Evolutionary conservation across 129 eudicot species (phyloP).

Genomic region (Lactuca saligna): DNA sequence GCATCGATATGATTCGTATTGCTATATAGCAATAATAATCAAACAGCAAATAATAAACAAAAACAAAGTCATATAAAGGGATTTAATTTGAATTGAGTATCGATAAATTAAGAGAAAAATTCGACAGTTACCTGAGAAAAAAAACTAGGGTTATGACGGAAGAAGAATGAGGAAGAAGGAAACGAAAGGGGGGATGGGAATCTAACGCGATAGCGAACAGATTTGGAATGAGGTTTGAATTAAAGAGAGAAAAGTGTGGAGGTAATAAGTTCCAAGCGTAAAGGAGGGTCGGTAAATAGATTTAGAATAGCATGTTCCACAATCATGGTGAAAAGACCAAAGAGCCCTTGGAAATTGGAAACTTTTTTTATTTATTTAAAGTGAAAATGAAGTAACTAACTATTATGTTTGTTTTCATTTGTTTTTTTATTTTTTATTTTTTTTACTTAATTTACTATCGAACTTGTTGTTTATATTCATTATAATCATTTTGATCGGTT

Average conservation of each 20-base stretch:
- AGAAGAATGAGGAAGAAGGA: conserved; percentile 15
- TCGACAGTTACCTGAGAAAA: conserved; percentile 21
- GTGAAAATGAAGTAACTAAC: too few species aligned
- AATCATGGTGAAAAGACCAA: background rate
- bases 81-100: background rate
- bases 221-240: conserved; percentile 16
- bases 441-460: too few species aligned
- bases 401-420: too few species aligned
- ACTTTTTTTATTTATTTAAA: too few species aligned
- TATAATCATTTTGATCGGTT: too few species aligned
- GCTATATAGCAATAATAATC: background rate
- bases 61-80: background rate
- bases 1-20: background rate
- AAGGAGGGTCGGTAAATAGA: conserved; percentile 24
- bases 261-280: conserved; percentile 11
- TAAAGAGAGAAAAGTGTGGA: background rate
- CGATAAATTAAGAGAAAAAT: conserved; percentile 5
- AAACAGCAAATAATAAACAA: conserved; percentile 12
- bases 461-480: too few species aligned
- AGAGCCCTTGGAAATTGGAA: background rate
- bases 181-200: conserved; percentile 4
- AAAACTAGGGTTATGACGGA: conserved; percentile 31
- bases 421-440: too few species aligned
- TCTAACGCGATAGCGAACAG: conserved; percentile 11
- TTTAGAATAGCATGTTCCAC: background rate